Percentiles rank a stretch among this genome's conserved stretches.
Conservation (phyloP, 2,329 filamentous ascomycete species). For the Talaromyces albobiverticillius region DNA sequence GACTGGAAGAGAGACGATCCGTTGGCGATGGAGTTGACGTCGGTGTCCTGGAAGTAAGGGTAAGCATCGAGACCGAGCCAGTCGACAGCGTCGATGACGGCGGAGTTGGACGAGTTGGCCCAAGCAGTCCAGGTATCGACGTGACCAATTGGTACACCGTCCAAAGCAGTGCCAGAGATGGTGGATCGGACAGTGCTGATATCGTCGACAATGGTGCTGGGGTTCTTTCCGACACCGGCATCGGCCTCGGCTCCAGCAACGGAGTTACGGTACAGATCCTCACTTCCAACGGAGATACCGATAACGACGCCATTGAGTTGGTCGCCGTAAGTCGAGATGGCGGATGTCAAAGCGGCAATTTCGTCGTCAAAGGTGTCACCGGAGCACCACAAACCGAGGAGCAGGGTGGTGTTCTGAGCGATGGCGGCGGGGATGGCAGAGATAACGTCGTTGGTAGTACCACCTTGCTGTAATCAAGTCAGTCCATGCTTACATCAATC, state of each 20-base stretch:
- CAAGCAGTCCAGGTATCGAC: slow-evolving; percentile 87
- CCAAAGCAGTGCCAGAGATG: slow-evolving; percentile 59
- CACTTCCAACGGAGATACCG: slow-evolving; percentile 81
- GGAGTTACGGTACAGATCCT: slow-evolving; percentile 81
- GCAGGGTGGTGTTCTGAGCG: slow-evolving; percentile 70
- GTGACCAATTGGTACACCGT: slow-evolving; percentile 65
- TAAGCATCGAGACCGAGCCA: slow-evolving; percentile 84
- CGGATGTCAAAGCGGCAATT: slow-evolving; percentile 66
- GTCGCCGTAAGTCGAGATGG: slow-evolving; percentile 66
- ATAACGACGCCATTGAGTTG: slow-evolving; percentile 59
- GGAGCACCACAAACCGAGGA: slow-evolving; percentile 83
- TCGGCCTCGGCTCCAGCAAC: slow-evolving; percentile 64
- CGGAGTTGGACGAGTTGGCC: slow-evolving; percentile 68
- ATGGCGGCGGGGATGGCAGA: slow-evolving; percentile 79
- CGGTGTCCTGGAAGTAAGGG: slow-evolving; percentile 74
- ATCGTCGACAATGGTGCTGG: slow-evolving; percentile 63
- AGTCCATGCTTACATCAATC: slow-evolving; percentile 1
- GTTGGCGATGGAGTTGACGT: slow-evolving; percentile 63
- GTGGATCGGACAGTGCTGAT: slow-evolving; percentile 65
- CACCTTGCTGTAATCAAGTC: slow-evolving; percentile 32
- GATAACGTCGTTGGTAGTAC: slow-evolving; percentile 63
- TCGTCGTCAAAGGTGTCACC: slow-evolving; percentile 65
- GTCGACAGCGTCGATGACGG: slow-evolving; percentile 67
- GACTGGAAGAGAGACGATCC: slow-evolving; percentile 66
- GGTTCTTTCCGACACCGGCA: slow-evolving; percentile 61